phyloP scores from a whole-genome alignment of 495 filamentous ascomycete species.

The Barbatosphaeria neglecta region DNA sequence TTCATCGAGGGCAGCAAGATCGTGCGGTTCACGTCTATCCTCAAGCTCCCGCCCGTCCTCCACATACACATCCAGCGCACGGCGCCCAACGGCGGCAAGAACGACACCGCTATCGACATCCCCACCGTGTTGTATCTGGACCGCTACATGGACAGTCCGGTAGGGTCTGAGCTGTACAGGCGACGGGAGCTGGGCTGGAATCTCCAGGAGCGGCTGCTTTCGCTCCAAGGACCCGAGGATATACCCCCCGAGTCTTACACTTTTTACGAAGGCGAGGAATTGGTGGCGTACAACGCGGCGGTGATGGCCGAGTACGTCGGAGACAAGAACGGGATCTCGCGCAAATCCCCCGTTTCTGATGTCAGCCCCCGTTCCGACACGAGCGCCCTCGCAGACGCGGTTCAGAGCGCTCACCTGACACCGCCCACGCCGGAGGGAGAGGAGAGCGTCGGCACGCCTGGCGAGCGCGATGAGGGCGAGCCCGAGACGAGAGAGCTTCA shows the following conservation, averaged over 20 bases:
- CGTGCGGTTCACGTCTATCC: slow-evolving; percentile 66
- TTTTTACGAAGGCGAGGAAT: background rate
- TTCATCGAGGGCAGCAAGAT: slow-evolving; percentile 50
- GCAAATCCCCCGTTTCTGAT: too few species aligned
- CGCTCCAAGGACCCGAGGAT: slow-evolving; percentile 31
- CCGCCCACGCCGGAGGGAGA: background rate
- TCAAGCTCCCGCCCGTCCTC: slow-evolving; percentile 65
- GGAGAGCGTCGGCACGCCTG: too few species aligned
- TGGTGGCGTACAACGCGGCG: slow-evolving; percentile 2
- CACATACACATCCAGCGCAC: slow-evolving; percentile 82
- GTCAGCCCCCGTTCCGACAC: too few species aligned
- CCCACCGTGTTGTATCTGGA: slow-evolving; percentile 75
- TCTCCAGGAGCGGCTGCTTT: slow-evolving; percentile 52
- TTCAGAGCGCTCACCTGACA: background rate
- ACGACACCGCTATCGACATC: slow-evolving; percentile 63
- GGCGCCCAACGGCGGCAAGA: slow-evolving; percentile 63
- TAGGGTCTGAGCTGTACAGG: slow-evolving; percentile 43
- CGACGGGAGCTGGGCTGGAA: slow-evolving; percentile 61
- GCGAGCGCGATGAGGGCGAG: too few species aligned
- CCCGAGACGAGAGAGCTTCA: too few species aligned
- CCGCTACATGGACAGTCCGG: slow-evolving; percentile 65
- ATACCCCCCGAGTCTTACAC: background rate
- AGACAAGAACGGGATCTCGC: too few species aligned
- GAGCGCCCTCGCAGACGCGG: background rate
- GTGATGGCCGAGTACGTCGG: background rate